A percentile compares a stretch with the other conserved stretches of the same genome.
phyloP scores from a whole-genome alignment of 352 stramenopile genomes.

The Pythium periplocum region DNA sequence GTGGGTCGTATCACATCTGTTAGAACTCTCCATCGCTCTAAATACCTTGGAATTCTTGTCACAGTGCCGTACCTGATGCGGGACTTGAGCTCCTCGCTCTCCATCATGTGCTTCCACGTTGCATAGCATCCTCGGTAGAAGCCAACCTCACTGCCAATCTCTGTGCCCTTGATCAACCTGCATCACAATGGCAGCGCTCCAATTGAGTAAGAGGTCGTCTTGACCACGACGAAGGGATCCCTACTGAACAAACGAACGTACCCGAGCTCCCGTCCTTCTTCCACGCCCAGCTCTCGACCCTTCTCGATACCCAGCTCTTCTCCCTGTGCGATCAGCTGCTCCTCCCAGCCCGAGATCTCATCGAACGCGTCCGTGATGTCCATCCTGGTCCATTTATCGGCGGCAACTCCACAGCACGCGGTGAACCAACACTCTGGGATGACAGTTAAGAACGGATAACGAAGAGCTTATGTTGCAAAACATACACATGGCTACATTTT shows the following conservation, averaged over 20 bases:
- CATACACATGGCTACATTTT: slow-evolving; percentile 3
- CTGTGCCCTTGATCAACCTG: slow-evolving; percentile 70
- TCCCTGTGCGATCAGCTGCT: slow-evolving; percentile 60
- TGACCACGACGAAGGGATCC: no score
- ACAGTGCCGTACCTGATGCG: slow-evolving; percentile 37
- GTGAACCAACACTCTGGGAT: slow-evolving; percentile 12
- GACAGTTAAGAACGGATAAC: slow-evolving; percentile 10
- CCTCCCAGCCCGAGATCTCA: slow-evolving; percentile 64
- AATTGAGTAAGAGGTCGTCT: neutral
- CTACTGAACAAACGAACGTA: slow-evolving; percentile 15
- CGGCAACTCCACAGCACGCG: no score
- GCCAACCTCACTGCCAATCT: slow-evolving; percentile 77
- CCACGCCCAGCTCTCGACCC: slow-evolving; percentile 51
- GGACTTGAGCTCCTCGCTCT: slow-evolving; percentile 22
- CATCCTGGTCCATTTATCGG: slow-evolving; percentile 17
- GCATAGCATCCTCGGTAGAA: slow-evolving; percentile 80
- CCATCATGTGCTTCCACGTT: slow-evolving; percentile 59
- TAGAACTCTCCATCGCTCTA: no score
- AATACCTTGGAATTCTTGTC: no score
- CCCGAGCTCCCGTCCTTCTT: slow-evolving; percentile 73
- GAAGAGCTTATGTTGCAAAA: neutral
- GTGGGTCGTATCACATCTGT: neutral
- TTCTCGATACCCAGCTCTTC: slow-evolving; percentile 53
- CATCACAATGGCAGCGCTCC: neutral
- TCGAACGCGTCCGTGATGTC: slow-evolving; percentile 73